phyloP scores from a whole-genome alignment of 116 monocot genomes.

The Cymodocea nodosa region DNA sequence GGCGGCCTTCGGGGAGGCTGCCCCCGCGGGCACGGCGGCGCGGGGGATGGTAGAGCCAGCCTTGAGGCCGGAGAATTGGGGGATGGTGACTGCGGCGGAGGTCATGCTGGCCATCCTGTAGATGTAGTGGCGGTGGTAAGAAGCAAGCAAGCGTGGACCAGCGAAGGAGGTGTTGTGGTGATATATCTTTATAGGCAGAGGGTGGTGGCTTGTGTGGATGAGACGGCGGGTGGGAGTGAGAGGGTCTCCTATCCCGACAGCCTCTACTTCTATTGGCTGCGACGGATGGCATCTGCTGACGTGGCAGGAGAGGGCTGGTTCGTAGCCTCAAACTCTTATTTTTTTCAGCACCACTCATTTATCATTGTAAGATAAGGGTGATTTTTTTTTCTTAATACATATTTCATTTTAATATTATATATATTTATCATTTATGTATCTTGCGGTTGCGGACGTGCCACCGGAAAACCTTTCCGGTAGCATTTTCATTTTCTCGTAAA shows the following conservation, averaged over 20 bases:
- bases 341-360: too few relatives aligned
- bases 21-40: neutral
- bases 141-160: neutral
- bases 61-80: slow-evolving; percentile 59
- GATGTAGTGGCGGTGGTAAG: neutral
- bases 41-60: slow-evolving; percentile 11
- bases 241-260: neutral
- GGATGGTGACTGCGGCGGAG: slow-evolving; percentile 38
- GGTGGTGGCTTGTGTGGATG: too few relatives aligned
- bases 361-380: too few relatives aligned
- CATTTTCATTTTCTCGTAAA: too few relatives aligned
- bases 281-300: too few relatives aligned
- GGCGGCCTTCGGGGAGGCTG: neutral
- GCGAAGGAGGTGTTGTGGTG: neutral
- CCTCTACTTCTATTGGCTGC: neutral
- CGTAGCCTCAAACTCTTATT: too few relatives aligned
- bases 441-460: too few relatives aligned
- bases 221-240: neutral
- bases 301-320: too few relatives aligned
- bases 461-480: too few relatives aligned
- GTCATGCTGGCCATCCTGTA: slow-evolving; percentile 31
- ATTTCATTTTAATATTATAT: too few relatives aligned
- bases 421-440: too few relatives aligned
- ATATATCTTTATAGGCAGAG: neutral
- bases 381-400: too few relatives aligned